Evolutionary conservation across 345 rosid species (phyloP).

Genomic region (Pseudoturritis turrita): DNA sequence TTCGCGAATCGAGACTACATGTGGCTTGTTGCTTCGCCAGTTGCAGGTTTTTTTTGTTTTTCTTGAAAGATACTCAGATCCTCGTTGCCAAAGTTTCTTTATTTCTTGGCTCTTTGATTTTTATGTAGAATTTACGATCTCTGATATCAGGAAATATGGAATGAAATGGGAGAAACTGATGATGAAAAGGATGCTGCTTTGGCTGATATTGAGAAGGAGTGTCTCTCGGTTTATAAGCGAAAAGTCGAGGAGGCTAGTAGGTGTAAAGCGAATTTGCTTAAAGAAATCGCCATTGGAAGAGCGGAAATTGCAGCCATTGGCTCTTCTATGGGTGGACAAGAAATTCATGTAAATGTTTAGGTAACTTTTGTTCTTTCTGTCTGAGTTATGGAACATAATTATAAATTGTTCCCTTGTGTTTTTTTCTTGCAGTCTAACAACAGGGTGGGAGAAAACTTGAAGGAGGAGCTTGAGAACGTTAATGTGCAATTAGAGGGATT

Average conservation of each 20-base stretch:
- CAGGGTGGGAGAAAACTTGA: constrained; percentile 42
- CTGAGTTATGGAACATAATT: not conserved
- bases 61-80: not conserved
- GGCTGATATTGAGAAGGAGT: constrained; percentile 51
- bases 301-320: constrained; percentile 48
- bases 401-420: not conserved
- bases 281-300: constrained; percentile 40
- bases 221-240: constrained; percentile 45
- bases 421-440: constrained; percentile 28
- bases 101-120: not conserved
- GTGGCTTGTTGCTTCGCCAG: constrained; percentile 49
- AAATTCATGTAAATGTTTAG: constrained; percentile 32
- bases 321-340: constrained; percentile 45
- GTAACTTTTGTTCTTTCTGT: not conserved
- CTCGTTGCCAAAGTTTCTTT: not conserved
- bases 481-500: constrained; percentile 40
- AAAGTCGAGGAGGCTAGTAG: constrained; percentile 49
- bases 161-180: constrained; percentile 56
- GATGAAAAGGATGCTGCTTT: constrained; percentile 43
- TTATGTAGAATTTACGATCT: not conserved
- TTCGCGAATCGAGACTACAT: constrained; percentile 41
- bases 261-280: constrained; percentile 39
- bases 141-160: constrained; percentile 51
- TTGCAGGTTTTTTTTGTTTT: constrained; percentile 48
- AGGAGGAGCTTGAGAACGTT: constrained; percentile 40